Conservation (phyloP, 106 monocot genomes). For the Allium cepa region DNA sequence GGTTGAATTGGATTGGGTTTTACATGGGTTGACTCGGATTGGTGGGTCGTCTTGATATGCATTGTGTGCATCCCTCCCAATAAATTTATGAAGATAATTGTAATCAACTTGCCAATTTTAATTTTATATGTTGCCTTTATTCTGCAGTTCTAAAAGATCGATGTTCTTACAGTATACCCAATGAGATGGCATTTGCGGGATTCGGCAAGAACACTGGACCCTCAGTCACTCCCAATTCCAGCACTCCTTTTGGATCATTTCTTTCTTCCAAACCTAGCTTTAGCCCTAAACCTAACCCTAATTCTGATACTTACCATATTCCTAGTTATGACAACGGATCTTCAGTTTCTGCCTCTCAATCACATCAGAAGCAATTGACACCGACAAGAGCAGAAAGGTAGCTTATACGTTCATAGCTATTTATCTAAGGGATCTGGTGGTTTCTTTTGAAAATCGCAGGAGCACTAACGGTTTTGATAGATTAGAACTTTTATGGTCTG, state of each 20-base stretch:
- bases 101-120: too few relatives aligned
- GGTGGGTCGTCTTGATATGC: too few relatives aligned
- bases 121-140: too few relatives aligned
- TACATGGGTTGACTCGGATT: too few relatives aligned
- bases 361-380: neutral
- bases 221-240: neutral
- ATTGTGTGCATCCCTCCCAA: too few relatives aligned
- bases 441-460: neutral
- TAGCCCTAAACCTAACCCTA: neutral
- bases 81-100: too few relatives aligned
- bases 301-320: neutral
- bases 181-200: neutral
- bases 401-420: neutral
- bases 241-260: neutral
- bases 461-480: neutral
- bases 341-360: neutral
- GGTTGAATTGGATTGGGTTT: too few relatives aligned
- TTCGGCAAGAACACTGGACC: slow-evolving; percentile 9
- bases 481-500: neutral
- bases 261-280: neutral
- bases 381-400: neutral
- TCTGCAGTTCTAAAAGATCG: neutral
- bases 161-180: neutral
- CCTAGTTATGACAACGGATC: neutral
- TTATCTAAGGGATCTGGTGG: neutral